Evolutionary conservation across 306 rosid species (phyloP), one percentile per base, ranked within the genome.

Genomic region (Malus sylvestris): DNA sequence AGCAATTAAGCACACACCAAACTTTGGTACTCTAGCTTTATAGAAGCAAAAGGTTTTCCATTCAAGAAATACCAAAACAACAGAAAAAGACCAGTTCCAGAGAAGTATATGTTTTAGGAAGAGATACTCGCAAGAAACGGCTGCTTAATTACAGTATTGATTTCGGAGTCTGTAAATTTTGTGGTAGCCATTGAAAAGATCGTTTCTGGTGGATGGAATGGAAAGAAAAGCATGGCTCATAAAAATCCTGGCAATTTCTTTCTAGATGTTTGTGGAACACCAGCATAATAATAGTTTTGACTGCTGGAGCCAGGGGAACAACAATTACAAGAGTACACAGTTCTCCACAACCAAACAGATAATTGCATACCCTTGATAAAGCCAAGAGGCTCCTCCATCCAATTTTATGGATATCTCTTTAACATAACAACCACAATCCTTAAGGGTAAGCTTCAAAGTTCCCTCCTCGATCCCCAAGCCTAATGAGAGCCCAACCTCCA

Each of bases 341-440:
- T 4, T 38, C n/a, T 5, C 25, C 38, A 29, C n/a, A 61, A 70
- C 68, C 59, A 38, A 53, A n/a, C 18, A 81, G 67, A 66, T 38
- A 71, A 46, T 58, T 66, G 25, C 58, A 46, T 91, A 94, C 98
- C 98, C 97, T 90, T 92, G 98, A 86, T 94, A 94, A 80, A 92
- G 90, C 97, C 97, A 92, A 67, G 98, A 95, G 65, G 97, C 91
- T 84, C 98, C 98, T 69, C 96, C 97, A 78, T 92, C 97, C 83
- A 95, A 79, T 74, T 84, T 86, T 78, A 92, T 89, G 79, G 90
- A 88, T 73, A 95, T 92, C 30, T 88, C 90, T 72, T 88, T 73
- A 68, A 95, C 91, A 65, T 78, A 59, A 81, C 95, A 90, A 58
- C 91, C 86, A 76, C 89, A 84, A 33, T 88, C 89, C 82, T 73